phyloP scores from a whole-genome alignment of 2,329 filamentous ascomycete species.

The Aspergillus japonicus region DNA sequence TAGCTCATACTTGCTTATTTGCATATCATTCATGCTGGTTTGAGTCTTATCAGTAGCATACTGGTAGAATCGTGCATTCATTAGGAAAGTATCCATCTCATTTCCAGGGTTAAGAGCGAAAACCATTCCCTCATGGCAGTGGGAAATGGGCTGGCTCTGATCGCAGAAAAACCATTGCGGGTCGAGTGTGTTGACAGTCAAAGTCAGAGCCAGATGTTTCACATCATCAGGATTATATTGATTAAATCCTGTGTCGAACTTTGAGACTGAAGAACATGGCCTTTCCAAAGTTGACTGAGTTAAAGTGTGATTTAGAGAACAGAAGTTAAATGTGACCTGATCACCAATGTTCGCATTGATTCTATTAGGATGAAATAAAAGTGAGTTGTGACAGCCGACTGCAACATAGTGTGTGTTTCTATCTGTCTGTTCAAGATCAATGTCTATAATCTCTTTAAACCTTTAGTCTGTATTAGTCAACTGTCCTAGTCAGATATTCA shows the following conservation, averaged over 20 bases:
- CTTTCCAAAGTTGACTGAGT: conserved; percentile 16
- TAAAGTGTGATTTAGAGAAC: conserved; percentile 14
- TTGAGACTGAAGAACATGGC: conserved; percentile 8
- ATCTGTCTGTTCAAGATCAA: too few species aligned
- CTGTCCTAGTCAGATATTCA: too few species aligned
- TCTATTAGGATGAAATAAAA: conserved; percentile 3
- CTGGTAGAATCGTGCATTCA: conserved; percentile 8
- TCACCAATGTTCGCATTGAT: conserved; percentile 18
- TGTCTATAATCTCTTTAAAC: too few species aligned
- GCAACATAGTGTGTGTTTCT: too few species aligned
- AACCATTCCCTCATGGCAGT: conserved; percentile 29
- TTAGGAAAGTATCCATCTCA: conserved; percentile 19
- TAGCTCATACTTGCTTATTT: too few species aligned
- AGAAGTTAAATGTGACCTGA: conserved; percentile 22
- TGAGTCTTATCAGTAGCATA: too few species aligned
- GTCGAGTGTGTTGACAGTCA: conserved; percentile 19
- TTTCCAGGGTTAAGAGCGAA: conserved; percentile 26
- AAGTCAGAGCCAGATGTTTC: conserved; percentile 7
- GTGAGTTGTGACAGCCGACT: neutral
- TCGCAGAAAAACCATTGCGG: conserved; percentile 29
- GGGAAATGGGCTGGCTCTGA: conserved; percentile 17
- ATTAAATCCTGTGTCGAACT: conserved; percentile 12
- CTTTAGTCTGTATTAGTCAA: too few species aligned
- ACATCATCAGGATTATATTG: conserved; percentile 16
- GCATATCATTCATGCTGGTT: too few species aligned